Percentiles rank a stretch among this genome's conserved stretches.
These are phyloP conservation scores for Wickerhamiella siamensis DNA, from an alignment of 805 yeast genomes.

Conservation along the genomic window DNA sequence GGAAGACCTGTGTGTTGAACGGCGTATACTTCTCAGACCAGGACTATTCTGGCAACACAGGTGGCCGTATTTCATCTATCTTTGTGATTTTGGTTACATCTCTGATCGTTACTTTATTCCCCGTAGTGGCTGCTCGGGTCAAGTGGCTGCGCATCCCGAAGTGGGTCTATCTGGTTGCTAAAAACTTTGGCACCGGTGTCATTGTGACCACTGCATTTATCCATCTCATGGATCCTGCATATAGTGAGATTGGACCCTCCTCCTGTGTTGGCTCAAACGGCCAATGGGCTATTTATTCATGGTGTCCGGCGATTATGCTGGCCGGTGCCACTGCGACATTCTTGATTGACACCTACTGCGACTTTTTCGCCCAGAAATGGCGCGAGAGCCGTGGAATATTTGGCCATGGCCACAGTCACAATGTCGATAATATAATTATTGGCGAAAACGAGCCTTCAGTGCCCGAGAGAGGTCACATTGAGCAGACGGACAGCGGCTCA, in stretches of 20 bases:
- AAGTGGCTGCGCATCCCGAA: conserved; percentile 20
- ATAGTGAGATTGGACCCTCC: conserved; percentile 22
- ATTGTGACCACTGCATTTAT: conserved; percentile 64
- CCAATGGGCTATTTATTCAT: conserved; percentile 38
- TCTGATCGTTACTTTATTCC: conserved; percentile 34
- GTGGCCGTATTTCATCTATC: conserved; percentile 40
- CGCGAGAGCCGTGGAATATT: conserved; percentile 1
- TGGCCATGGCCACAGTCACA: conserved; percentile 12
- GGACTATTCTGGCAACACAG: conserved; percentile 32
- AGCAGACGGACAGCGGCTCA: conserved; percentile 7
- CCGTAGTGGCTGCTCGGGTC: conserved; percentile 20
- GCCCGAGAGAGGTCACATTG: background rate
- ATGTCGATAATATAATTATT: conserved; percentile 1
- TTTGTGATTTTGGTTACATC: conserved; percentile 45
- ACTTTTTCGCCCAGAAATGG: conserved; percentile 26
- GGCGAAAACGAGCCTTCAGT: conserved; percentile 4
- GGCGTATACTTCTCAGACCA: conserved; percentile 30
- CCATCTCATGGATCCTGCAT: conserved; percentile 38
- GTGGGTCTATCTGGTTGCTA: conserved; percentile 23
- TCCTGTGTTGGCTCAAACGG: conserved; percentile 32
- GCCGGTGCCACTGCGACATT: conserved; percentile 34
- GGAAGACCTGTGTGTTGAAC: conserved; percentile 31
- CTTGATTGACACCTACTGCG: conserved; percentile 35
- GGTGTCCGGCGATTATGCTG: conserved; percentile 41
- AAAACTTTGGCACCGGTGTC: conserved; percentile 61